Evolutionary conservation across 805 yeast genomes (phyloP).

Genomic region (Pichia rugopelliculosa): DNA sequence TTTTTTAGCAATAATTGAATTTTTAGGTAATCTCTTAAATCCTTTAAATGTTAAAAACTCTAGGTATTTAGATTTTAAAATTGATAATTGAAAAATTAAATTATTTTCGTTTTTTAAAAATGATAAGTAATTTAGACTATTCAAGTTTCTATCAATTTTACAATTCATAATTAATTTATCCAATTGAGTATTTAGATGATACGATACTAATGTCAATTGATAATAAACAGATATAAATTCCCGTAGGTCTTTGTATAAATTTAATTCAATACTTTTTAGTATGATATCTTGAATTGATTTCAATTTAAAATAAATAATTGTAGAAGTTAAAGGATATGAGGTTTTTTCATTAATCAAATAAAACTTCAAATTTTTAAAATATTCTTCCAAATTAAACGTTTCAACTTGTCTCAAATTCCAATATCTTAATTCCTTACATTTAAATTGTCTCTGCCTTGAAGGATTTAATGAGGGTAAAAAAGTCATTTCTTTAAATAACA

Average conservation of each 20-base stretch:
- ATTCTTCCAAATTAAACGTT: slow-evolving; percentile 54
- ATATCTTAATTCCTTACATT: slow-evolving; percentile 43
- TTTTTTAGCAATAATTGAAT: slow-evolving; percentile 14
- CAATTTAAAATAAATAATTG: slow-evolving; percentile 60
- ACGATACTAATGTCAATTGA: slow-evolving; percentile 37
- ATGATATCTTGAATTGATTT: slow-evolving; percentile 66
- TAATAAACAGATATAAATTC: slow-evolving; percentile 65
- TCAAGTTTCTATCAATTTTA: background rate
- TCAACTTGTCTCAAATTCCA: slow-evolving; percentile 82
- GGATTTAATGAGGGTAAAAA: slow-evolving; percentile 48
- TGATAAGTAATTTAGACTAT: background rate
- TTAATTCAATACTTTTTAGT: slow-evolving; percentile 67
- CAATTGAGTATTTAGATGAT: slow-evolving; percentile 3
- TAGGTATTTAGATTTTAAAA: slow-evolving; percentile 17
- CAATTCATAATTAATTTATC: background rate
- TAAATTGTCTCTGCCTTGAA: slow-evolving; percentile 74
- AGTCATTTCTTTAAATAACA: slow-evolving; percentile 5
- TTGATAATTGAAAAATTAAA: slow-evolving; percentile 20
- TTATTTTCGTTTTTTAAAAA: slow-evolving; percentile 4
- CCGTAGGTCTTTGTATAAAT: slow-evolving; percentile 55
- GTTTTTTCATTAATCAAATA: slow-evolving; percentile 27
- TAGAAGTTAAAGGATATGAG: slow-evolving; percentile 56
- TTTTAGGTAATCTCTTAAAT: slow-evolving; percentile 22
- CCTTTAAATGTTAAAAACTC: slow-evolving; percentile 22
- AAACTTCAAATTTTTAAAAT: slow-evolving; percentile 5